These are phyloP conservation scores for Hericium erinaceus DNA, from an alignment of 768 basidiomycete genomes.

Conservation along the genomic window DNA sequence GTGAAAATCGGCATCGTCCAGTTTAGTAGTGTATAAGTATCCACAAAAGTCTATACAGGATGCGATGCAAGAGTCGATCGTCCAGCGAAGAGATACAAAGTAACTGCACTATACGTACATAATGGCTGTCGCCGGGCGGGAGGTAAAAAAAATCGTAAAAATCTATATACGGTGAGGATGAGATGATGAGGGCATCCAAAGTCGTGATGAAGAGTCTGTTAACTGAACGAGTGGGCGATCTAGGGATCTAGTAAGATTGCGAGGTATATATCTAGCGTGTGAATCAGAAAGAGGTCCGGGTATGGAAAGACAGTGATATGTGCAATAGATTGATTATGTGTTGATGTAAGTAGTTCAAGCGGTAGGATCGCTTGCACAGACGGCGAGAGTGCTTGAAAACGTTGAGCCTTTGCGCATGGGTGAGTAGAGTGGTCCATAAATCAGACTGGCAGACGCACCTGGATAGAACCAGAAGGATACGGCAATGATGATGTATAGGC, in stretches of 20 bases:
- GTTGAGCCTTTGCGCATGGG: slow-evolving; percentile 8
- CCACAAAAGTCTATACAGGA: too few relatives aligned
- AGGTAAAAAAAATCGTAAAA: background rate
- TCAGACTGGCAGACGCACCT: slow-evolving; percentile 8
- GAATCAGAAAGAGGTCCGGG: background rate
- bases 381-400: slow-evolving; percentile 22
- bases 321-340: background rate
- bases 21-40: too few relatives aligned
- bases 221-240: background rate
- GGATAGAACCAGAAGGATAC: slow-evolving; percentile 48
- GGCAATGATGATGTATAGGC: slow-evolving; percentile 47
- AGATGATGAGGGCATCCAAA: too few relatives aligned
- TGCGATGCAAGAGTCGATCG: background rate
- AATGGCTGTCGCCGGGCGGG: background rate
- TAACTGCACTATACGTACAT: background rate
- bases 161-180: too few relatives aligned
- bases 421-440: background rate
- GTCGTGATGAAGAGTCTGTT: too few relatives aligned
- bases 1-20: too few relatives aligned
- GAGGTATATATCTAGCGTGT: background rate
- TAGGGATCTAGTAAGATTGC: background rate
- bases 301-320: background rate
- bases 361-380: slow-evolving; percentile 13
- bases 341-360: background rate
- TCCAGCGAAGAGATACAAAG: background rate